These are phyloP conservation scores for Saussurea involucrata DNA, from an alignment of 129 eudicot genomes.

Conservation along the genomic window DNA sequence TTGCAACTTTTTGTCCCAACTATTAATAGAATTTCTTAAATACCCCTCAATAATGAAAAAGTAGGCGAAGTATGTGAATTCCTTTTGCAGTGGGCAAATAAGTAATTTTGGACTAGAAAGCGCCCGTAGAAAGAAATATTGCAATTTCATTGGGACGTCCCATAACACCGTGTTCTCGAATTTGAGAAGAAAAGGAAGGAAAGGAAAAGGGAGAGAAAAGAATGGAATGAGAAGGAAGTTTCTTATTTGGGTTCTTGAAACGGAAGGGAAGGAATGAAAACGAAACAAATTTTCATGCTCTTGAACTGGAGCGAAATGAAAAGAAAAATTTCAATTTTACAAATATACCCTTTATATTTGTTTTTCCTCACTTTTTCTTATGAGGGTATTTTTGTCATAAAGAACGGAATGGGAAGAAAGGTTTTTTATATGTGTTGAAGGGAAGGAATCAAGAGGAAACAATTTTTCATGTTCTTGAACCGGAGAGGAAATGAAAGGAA, in stretches of 20 bases:
- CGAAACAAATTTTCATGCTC: neutral
- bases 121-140: neutral
- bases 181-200: neutral
- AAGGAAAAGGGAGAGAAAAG: neutral
- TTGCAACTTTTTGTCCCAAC: neutral
- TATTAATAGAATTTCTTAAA: neutral
- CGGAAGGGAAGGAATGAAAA: neutral
- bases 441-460: neutral
- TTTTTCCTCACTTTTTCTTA: neutral
- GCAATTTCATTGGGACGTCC: conserved; percentile 3
- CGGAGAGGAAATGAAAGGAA: neutral
- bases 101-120: neutral
- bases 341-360: neutral
- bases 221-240: neutral
- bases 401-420: neutral
- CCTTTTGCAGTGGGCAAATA: neutral
- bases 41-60: neutral
- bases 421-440: neutral
- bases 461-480: neutral
- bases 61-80: neutral
- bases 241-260: neutral
- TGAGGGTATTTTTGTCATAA: neutral
- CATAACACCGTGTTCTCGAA: neutral
- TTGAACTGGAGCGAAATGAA: neutral
- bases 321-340: neutral